A percentile compares a stretch with the other conserved stretches of the same genome.
These are phyloP conservation scores for Jamesozyma jinghongensis DNA, from an alignment of 805 yeast genomes.

Conservation along the genomic window DNA sequence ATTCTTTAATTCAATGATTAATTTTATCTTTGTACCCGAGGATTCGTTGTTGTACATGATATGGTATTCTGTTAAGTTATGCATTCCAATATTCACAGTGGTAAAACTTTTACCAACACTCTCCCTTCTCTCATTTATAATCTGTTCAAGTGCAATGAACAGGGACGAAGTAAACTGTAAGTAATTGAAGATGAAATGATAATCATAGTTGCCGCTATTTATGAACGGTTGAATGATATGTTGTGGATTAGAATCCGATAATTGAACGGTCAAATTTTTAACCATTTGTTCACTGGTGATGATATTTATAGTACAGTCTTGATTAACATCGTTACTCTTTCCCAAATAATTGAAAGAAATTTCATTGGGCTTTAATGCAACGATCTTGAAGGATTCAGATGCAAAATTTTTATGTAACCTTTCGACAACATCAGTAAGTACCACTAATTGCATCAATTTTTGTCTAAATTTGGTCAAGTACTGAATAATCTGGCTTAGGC, in stretches of 20 bases:
- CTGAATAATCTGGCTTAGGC: conserved; percentile 20
- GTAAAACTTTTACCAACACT: conserved; percentile 6
- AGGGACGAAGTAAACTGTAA: conserved; percentile 28
- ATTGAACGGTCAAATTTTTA: conserved; percentile 22
- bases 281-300: conserved; percentile 22
- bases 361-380: conserved; percentile 27
- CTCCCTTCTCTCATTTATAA: conserved; percentile 9
- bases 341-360: conserved; percentile 29
- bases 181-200: conserved; percentile 29
- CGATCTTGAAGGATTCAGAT: conserved; percentile 26
- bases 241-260: conserved; percentile 29
- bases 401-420: conserved; percentile 27
- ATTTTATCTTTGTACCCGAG: conserved; percentile 20
- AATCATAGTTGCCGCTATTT: conserved; percentile 21
- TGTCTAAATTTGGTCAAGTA: conserved; percentile 24
- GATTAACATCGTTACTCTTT: conserved; percentile 6
- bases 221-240: conserved; percentile 28
- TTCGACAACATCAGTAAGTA: conserved; percentile 29
- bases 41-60: conserved; percentile 22
- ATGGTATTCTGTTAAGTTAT: conserved; percentile 26
- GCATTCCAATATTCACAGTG: conserved; percentile 21
- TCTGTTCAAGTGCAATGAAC: conserved; percentile 16
- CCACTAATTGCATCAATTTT: conserved; percentile 27
- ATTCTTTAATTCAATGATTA: conserved; percentile 23
- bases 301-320: conserved; percentile 29